Conservation (phyloP, 257 asterid genomes). For the Eustoma russellianum region DNA sequence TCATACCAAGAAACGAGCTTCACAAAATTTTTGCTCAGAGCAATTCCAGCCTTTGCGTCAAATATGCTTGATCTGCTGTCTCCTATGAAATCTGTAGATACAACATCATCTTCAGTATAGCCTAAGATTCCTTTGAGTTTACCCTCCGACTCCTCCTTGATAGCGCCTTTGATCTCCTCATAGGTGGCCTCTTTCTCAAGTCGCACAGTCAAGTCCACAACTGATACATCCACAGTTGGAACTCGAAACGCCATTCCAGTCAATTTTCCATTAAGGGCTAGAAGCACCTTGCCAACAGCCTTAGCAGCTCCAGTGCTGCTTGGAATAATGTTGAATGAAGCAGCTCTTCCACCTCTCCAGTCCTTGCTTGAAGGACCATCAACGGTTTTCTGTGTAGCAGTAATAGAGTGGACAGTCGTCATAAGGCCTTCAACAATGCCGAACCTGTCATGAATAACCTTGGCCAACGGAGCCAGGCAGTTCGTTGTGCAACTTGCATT, state of each 20-base stretch:
- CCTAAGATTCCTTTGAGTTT: constrained; percentile 76
- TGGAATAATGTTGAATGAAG: constrained; percentile 78
- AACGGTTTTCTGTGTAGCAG: constrained; percentile 73
- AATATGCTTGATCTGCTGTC: no score
- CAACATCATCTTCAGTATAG: constrained; percentile 64
- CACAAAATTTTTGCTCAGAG: no score
- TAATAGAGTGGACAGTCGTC: constrained; percentile 75
- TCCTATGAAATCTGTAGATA: no score
- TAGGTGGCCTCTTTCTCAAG: constrained; percentile 58
- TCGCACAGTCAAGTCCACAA: constrained; percentile 72
- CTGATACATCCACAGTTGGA: constrained; percentile 78
- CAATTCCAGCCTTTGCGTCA: no score
- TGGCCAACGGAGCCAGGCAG: constrained; percentile 75
- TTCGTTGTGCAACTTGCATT: constrained; percentile 86
- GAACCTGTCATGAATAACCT: constrained; percentile 66
- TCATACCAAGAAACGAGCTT: no score
- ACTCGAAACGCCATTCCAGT: constrained; percentile 85
- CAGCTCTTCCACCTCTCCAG: constrained; percentile 97
- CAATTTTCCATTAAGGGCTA: constrained; percentile 63
- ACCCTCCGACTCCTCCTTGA: constrained; percentile 72
- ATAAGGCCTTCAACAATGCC: constrained; percentile 82
- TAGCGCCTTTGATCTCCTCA: constrained; percentile 59
- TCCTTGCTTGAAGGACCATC: constrained; percentile 86
- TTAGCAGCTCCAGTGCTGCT: constrained; percentile 54
- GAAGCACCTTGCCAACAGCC: constrained; percentile 87